Evolutionary conservation across 1,284 basidiomycete species (phyloP), one percentile per base, ranked within the genome.

Genomic region (Apiotrichum veenhuisii): DNA sequence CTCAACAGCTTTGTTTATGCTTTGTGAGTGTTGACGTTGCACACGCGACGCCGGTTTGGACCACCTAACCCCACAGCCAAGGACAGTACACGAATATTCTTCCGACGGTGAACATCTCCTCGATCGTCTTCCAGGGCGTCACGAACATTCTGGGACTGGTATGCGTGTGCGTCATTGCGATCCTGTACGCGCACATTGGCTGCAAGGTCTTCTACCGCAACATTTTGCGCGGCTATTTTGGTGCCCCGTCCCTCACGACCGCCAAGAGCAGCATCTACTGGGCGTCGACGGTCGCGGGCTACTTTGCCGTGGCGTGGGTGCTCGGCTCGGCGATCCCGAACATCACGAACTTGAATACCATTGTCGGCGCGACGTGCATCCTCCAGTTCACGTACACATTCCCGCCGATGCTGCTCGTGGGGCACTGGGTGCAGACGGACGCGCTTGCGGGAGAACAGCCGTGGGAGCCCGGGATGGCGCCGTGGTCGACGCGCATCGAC

Each of bases 271-370:
- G 80, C 27, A 61, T 80, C 43, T 67, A 84, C 46, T 87, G 77
- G 71, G 60, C 57, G 2, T 34, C 36, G n/a, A 49, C 47, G 15
- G 53, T 58, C 18, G n/a, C 68, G 41, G 48, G 69, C 15, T 77
- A 68, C 64, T 76, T 71, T 71, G 61, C 61, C 0, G 18, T 72
- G 2, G 84, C 85, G 1, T 87, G 83, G 67, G 65, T 84, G 41
- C 77, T 87, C 51, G 85, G 80, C 17, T 82, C 83, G 18, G 82
- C 85, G 3, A 54, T 87, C 49, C 85, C 85, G 0, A 82, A 85
- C 65, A 78, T 87, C 23, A 78, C 79, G 54, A 80, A 81, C 5
- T 77, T 86, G 23, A 79, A 81, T 9, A 78, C 81, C 4, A 72
- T 86, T 23, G 76, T 86, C 44, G 83, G 82, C 1, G 83, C 61